Evolutionary conservation across 495 filamentous ascomycete species (phyloP).

Genomic region (Gamarada debralockiae): DNA sequence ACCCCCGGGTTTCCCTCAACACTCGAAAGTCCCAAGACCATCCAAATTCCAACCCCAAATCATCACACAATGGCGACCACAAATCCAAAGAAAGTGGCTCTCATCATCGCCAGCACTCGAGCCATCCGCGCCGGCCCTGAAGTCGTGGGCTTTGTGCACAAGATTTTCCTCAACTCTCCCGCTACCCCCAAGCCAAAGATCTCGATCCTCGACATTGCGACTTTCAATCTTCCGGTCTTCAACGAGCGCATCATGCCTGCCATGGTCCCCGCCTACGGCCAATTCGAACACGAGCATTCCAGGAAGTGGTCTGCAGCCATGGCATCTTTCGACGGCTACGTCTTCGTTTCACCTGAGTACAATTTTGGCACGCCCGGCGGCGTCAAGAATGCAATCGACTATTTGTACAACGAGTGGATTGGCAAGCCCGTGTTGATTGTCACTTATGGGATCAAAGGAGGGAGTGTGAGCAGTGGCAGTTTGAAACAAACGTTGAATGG

Average conservation of each 20-base stretch:
- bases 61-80: neutral
- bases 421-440: slow-evolving; percentile 51
- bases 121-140: slow-evolving; percentile 28
- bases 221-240: slow-evolving; percentile 52
- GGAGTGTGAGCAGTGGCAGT: neutral
- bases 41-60: too few relatives aligned
- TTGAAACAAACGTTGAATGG: neutral
- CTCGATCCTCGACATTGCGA: slow-evolving; percentile 41
- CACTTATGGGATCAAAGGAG: neutral
- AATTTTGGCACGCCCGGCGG: slow-evolving; percentile 50
- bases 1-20: too few relatives aligned
- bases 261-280: slow-evolving; percentile 36
- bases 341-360: slow-evolving; percentile 55
- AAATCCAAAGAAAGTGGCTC: slow-evolving; percentile 31
- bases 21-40: too few relatives aligned
- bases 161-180: slow-evolving; percentile 7
- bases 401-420: slow-evolving; percentile 54
- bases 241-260: slow-evolving; percentile 48
- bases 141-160: slow-evolving; percentile 31
- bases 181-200: neutral
- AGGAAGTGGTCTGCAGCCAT: slow-evolving; percentile 47
- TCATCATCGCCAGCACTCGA: slow-evolving; percentile 38
- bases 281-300: slow-evolving; percentile 43
- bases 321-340: slow-evolving; percentile 43
- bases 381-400: slow-evolving; percentile 62